phyloP scores from a whole-genome alignment of 768 basidiomycete species.

The Boletus edulis region DNA sequence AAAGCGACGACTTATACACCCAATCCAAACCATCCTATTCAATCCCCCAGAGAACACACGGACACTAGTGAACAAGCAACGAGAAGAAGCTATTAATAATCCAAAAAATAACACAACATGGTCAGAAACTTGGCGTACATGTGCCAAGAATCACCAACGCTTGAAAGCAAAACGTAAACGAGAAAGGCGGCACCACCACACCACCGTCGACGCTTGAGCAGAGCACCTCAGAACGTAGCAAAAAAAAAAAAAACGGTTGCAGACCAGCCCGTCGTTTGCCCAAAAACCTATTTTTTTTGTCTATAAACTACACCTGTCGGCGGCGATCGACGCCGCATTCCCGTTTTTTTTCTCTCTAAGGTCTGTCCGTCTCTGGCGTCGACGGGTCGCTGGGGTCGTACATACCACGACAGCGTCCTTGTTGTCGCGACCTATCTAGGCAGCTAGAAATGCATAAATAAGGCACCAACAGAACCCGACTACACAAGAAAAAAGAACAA shows the following conservation, averaged over 20 bases:
- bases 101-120: too few species aligned
- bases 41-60: background rate
- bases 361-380: too few species aligned
- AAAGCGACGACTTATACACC: too few species aligned
- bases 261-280: slow-evolving; percentile 23
- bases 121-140: background rate
- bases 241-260: background rate
- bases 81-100: too few species aligned
- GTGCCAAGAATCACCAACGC: background rate
- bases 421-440: slow-evolving; percentile 19
- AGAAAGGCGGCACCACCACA: too few species aligned
- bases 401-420: background rate
- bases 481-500: slow-evolving; percentile 11
- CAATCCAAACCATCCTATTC: background rate
- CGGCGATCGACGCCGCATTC: slow-evolving; percentile 8
- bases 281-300: too few species aligned
- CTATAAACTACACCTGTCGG: slow-evolving; percentile 5
- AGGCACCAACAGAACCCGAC: slow-evolving; percentile 23
- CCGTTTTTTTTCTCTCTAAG: background rate
- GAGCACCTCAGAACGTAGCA: too few species aligned
- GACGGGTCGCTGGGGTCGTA: too few species aligned
- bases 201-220: too few species aligned
- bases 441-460: slow-evolving; percentile 25
- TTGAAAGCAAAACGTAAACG: too few species aligned
- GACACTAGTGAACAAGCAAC: background rate